A percentile compares a stretch with the other conserved stretches of the same genome.
Conservation (phyloP, 192 early-diverging fungal species). For the Podila horticola region DNA sequence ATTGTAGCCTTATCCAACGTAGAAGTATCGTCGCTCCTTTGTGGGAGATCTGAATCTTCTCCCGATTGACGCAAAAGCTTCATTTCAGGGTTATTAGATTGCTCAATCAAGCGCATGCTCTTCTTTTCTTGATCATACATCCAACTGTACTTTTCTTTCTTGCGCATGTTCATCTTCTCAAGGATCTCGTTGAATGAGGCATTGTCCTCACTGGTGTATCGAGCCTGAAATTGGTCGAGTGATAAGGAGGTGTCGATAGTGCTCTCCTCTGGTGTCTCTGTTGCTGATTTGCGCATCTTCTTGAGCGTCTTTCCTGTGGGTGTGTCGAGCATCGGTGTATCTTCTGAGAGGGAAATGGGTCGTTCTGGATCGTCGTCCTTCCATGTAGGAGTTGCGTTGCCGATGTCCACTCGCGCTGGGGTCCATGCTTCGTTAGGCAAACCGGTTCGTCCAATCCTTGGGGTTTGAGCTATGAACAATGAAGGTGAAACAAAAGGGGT, state of each 20-base stretch:
- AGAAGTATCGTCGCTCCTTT: neutral
- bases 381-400: conserved; percentile 20
- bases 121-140: conserved; percentile 71
- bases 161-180: conserved; percentile 66
- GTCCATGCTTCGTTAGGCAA: conserved; percentile 41
- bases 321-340: conserved; percentile 31
- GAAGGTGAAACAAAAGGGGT: neutral
- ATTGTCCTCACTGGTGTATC: conserved; percentile 87
- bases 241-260: conserved; percentile 61
- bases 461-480: conserved; percentile 23
- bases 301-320: conserved; percentile 17
- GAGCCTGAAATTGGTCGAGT: conserved; percentile 77
- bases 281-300: neutral
- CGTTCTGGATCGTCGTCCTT: conserved; percentile 6
- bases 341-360: neutral
- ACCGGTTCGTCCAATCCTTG: conserved; percentile 10
- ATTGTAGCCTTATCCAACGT: conserved; percentile 27
- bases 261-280: conserved; percentile 8
- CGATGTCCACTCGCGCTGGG: conserved; percentile 33
- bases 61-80: conserved; percentile 24
- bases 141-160: conserved; percentile 71
- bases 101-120: conserved; percentile 30
- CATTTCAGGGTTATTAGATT: conserved; percentile 22
- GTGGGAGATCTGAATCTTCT: conserved; percentile 3
- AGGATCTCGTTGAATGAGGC: conserved; percentile 77